Evolutionary conservation across 2,329 filamentous ascomycete species (phyloP), one percentile per base, ranked within the genome.

Genomic region (Domatiomyces catenatus): DNA sequence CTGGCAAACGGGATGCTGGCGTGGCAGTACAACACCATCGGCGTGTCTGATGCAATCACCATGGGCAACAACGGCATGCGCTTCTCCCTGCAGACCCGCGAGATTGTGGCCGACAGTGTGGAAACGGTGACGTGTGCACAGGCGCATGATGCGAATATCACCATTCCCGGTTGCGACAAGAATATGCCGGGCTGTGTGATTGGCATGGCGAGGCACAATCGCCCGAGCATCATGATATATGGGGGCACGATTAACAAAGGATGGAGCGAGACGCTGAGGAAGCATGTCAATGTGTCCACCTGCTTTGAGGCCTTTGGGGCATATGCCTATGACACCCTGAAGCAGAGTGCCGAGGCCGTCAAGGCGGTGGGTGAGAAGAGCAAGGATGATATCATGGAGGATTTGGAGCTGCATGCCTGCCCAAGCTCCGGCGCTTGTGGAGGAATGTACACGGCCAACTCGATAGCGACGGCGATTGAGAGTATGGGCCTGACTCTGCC

Each of bases 131-230:
- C 88, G 1, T 90, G 84, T 64, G 90, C 86, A 4, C 89, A 95
- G 65, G 84, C 84, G 59, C 87, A 95, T 67, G 90, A 95, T 64
- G 90, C 88, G 52, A 93, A 89, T 66, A 89, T 95, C 64, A 81
- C 86, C 26, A 90, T 95, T 59, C 88, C 90, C 0, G 89, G 89
- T 8, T 95, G 89, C 66, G 89, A 95, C 71, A 95, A 95, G 77
- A 95, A 95, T 67, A 95, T 95, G 90, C 89, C 89, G 0, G 89
- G 89, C 56, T 83, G 86, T 15, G 74, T 92, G 56, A 94, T 94
- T 82, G 88, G 85, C 0, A 88, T 92, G 62, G 86, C 86, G 12
- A 79, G 90, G 51, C 86, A 93, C 69, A 95, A 95, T 68, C 78
- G 90, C 8, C 90, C 90, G 3, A 92, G 87, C 46, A 73, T 95